Evolutionary conservation across 805 yeast genomes (phyloP).

Genomic region (Yamadazyma endophytica): DNA sequence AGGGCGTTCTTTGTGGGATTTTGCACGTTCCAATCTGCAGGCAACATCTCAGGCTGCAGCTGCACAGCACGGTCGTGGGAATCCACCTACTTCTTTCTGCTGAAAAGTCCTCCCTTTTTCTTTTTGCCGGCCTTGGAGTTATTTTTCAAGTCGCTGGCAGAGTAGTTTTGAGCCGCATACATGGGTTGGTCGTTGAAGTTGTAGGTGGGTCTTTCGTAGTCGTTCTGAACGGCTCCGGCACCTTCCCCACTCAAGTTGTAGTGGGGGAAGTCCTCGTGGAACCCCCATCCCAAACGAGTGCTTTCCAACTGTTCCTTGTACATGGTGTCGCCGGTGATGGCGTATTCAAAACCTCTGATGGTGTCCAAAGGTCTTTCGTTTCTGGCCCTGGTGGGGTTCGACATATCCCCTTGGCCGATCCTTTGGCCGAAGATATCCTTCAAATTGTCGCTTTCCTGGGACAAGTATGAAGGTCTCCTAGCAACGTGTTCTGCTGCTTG

Average conservation of each 20-base stretch:
- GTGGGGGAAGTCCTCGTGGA: constrained; percentile 73
- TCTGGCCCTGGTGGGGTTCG: constrained; percentile 90
- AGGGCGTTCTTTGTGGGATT: no score
- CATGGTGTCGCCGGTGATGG: constrained; percentile 83
- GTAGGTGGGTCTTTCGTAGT: constrained; percentile 31
- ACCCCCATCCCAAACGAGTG: constrained; percentile 76
- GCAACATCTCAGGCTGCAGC: no score
- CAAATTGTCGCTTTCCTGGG: constrained; percentile 50
- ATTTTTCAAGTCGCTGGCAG: constrained; percentile 43
- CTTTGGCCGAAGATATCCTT: constrained; percentile 85
- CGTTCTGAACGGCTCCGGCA: constrained; percentile 21
- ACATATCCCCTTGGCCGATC: constrained; percentile 74
- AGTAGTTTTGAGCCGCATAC: constrained; percentile 56
- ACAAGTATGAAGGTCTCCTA: constrained; percentile 40
- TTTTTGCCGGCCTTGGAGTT: constrained; percentile 41
- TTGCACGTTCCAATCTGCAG: no score
- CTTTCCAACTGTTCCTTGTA: constrained; percentile 82
- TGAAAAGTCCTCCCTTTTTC: constrained; percentile 72
- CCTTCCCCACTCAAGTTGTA: constrained; percentile 25
- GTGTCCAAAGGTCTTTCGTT: constrained; percentile 98
- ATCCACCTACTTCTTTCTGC: constrained; percentile 47
- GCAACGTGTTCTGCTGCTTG: constrained; percentile 35
- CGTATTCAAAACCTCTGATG: constrained; percentile 86
- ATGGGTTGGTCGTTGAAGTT: constrained; percentile 40
- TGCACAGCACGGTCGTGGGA: no score